These are phyloP conservation scores for Pholiota molesta DNA, from an alignment of 768 basidiomycete species.

Conservation along the genomic window DNA sequence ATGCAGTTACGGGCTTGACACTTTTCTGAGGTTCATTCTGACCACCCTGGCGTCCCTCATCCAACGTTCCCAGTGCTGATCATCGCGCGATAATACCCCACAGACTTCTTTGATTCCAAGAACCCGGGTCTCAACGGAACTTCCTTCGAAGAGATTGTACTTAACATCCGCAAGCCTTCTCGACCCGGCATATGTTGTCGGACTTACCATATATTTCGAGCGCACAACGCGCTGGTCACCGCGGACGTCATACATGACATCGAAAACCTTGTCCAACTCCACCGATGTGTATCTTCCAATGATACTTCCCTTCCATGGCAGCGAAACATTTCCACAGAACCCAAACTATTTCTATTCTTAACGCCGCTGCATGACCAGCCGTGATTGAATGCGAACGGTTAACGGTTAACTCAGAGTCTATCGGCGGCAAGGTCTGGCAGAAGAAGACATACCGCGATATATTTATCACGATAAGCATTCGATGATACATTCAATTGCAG, in stretches of 20 bases:
- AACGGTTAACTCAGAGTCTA: not conserved
- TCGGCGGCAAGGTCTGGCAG: not conserved
- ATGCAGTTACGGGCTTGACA: not conserved
- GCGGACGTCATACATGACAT: conserved; percentile 4
- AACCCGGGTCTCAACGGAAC: not conserved
- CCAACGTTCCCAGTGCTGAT: no score
- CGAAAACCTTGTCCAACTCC: not conserved
- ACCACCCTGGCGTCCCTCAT: not conserved
- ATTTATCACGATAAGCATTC: not conserved
- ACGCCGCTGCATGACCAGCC: not conserved
- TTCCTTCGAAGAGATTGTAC: no score
- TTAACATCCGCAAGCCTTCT: not conserved
- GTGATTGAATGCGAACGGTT: not conserved
- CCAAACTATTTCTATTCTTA: not conserved
- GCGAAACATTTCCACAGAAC: not conserved
- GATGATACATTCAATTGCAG: not conserved
- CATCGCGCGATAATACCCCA: not conserved
- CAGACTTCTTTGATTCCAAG: not conserved
- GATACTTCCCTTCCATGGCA: not conserved
- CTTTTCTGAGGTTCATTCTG: not conserved
- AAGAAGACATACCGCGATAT: not conserved
- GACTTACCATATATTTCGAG: not conserved
- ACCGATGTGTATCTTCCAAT: not conserved
- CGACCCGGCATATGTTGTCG: not conserved
- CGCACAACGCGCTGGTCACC: not conserved